phyloP scores from a whole-genome alignment of 345 rosid species.

The Eutrema japonicum region DNA sequence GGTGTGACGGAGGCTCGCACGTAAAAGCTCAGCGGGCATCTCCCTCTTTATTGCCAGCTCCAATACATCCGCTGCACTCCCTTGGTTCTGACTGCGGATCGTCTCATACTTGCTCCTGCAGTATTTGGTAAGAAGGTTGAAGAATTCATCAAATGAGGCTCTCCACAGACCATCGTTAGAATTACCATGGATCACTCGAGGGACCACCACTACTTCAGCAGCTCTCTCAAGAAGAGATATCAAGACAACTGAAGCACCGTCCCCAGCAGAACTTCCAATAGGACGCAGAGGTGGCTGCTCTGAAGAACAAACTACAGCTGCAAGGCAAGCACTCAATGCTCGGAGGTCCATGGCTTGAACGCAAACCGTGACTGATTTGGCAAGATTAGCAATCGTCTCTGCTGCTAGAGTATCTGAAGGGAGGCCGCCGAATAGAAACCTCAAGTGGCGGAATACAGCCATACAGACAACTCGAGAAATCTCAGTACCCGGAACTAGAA shows the following conservation, averaged over 20 bases:
- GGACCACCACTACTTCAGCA: slow-evolving; percentile 56
- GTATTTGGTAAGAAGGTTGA: slow-evolving; percentile 91
- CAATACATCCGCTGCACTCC: slow-evolving; percentile 53
- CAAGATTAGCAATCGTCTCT: slow-evolving; percentile 67
- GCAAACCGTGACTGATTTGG: slow-evolving; percentile 67
- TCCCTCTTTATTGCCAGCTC: slow-evolving; percentile 79
- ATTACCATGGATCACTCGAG: slow-evolving; percentile 52
- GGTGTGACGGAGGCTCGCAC: slow-evolving; percentile 93
- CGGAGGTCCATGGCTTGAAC: slow-evolving; percentile 84
- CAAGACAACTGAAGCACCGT: slow-evolving; percentile 79
- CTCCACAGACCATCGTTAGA: slow-evolving; percentile 84
- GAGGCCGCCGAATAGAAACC: slow-evolving; percentile 89
- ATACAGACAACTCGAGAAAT: slow-evolving; percentile 88
- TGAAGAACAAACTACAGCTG: slow-evolving; percentile 93
- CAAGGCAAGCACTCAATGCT: slow-evolving; percentile 94
- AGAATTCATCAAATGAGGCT: slow-evolving; percentile 93
- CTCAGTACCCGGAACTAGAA: slow-evolving; percentile 87
- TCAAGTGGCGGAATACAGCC: slow-evolving; percentile 93
- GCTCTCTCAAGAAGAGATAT: slow-evolving; percentile 90
- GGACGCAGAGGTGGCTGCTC: slow-evolving; percentile 99
- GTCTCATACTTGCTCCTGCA: slow-evolving; percentile 89
- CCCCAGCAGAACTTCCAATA: slow-evolving; percentile 84
- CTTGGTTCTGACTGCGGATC: slow-evolving; percentile 55
- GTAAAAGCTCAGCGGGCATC: slow-evolving; percentile 96
- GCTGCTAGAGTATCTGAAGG: slow-evolving; percentile 70